A percentile compares a stretch with the other conserved stretches of the same genome.
Evolutionary conservation across 495 filamentous ascomycete species (phyloP).

Genomic region (Neurospora sp.): DNA sequence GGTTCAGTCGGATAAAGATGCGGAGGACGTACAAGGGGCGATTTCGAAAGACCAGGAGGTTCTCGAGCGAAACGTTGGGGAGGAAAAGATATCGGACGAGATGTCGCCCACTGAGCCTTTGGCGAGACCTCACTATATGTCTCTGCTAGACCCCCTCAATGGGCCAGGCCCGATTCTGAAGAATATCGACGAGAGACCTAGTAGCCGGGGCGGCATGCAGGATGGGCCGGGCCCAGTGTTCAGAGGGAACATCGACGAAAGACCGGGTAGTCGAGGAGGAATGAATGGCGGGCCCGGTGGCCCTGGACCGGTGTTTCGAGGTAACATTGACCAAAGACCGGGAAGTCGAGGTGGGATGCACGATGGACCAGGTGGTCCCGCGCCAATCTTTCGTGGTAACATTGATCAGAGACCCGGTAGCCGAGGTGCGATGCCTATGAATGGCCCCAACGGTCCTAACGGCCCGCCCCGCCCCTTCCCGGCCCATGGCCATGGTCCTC

Average conservation of each 20-base stretch:
- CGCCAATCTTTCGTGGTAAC: constrained; percentile 16
- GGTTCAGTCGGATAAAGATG: constrained; percentile 5
- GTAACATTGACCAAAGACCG: constrained; percentile 16
- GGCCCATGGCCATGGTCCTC: constrained; percentile 8
- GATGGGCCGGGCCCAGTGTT: not conserved
- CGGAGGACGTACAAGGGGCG: not conserved
- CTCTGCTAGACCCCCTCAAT: not conserved
- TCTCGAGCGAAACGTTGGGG: not conserved
- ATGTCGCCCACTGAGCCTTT: not conserved
- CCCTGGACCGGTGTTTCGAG: constrained; percentile 14
- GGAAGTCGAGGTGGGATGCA: constrained; percentile 8
- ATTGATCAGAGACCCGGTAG: constrained; percentile 16
- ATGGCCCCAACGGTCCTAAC: constrained; percentile 2
- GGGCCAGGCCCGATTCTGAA: not conserved
- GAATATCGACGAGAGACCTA: not conserved
- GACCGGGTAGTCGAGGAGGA: not conserved
- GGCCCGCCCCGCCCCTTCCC: constrained; percentile 7
- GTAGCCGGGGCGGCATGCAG: not conserved
- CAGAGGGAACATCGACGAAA: not conserved
- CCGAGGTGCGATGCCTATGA: constrained; percentile 2
- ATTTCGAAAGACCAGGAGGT: not conserved
- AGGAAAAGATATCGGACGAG: not conserved
- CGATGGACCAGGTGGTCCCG: not conserved
- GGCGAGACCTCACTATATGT: not conserved
- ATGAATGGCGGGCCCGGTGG: not conserved